These are phyloP conservation scores for Arctium minus DNA, from an alignment of 129 eudicot species.

Conservation along the genomic window DNA sequence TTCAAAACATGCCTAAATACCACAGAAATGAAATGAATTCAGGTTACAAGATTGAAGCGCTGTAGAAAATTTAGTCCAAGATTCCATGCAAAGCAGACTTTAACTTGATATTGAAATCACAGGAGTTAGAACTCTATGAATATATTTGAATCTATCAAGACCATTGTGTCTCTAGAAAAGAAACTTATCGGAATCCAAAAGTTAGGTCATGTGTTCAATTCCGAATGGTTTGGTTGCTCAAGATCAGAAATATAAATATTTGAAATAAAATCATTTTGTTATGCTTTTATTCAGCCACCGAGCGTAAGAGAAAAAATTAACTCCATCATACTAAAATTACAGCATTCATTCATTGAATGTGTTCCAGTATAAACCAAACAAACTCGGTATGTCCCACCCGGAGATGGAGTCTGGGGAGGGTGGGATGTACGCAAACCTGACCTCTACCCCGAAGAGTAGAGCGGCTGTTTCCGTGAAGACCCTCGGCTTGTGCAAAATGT, in stretches of 20 bases:
- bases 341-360: no score
- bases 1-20: constrained; percentile 87
- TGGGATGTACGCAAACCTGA: no score
- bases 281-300: neutral
- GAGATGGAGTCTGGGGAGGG: no score
- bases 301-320: neutral
- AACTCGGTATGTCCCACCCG: no score
- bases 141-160: neutral
- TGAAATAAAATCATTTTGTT: no score
- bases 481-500: no score
- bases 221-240: neutral
- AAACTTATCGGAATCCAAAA: neutral
- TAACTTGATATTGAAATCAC: neutral
- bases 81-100: neutral
- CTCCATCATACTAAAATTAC: neutral
- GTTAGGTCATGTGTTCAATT: neutral
- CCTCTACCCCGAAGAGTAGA: no score
- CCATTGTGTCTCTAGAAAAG: neutral
- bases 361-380: no score
- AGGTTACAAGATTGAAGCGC: neutral
- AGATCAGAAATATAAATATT: neutral
- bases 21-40: constrained; percentile 2
- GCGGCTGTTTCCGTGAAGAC: no score
- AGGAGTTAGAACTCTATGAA: neutral
- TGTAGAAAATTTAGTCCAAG: neutral